A percentile compares a stretch with the other conserved stretches of the same genome.
These are phyloP conservation scores for Neurospora sp. DNA, from an alignment of 495 filamentous ascomycete genomes.

Conservation along the genomic window DNA sequence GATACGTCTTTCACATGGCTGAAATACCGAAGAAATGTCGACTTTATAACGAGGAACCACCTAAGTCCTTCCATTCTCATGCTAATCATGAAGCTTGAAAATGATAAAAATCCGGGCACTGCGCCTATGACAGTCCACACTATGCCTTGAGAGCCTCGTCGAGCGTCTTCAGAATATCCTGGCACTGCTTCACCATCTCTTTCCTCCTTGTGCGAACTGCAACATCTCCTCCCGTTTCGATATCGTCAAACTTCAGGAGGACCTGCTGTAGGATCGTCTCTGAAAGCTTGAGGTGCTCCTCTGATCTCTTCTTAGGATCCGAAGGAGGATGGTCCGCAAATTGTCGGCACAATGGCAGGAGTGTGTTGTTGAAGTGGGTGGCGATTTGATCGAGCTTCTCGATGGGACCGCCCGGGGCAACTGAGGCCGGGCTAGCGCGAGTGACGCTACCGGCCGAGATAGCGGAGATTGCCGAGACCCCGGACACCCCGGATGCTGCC, in stretches of 20 bases:
- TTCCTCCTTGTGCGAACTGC: slow-evolving; percentile 57
- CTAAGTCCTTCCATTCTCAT: neutral
- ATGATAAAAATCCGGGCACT: neutral
- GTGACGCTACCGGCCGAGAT: slow-evolving; percentile 3
- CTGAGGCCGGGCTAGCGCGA: slow-evolving; percentile 18
- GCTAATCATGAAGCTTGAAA: neutral
- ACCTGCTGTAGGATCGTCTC: slow-evolving; percentile 81
- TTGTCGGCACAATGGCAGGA: slow-evolving; percentile 55
- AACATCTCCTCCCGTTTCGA: slow-evolving; percentile 61
- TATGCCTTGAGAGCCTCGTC: slow-evolving; percentile 35
- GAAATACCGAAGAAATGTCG: neutral
- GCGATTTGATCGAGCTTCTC: slow-evolving; percentile 66
- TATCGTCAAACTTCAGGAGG: slow-evolving; percentile 73
- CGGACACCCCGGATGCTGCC: neutral
- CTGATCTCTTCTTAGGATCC: slow-evolving; percentile 60
- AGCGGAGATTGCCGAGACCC: slow-evolving; percentile 1
- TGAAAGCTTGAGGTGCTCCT: slow-evolving; percentile 68
- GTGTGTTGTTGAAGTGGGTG: slow-evolving; percentile 52
- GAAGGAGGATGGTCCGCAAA: slow-evolving; percentile 57
- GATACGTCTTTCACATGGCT: neutral
- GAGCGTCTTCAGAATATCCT: slow-evolving; percentile 51
- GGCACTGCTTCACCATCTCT: slow-evolving; percentile 66
- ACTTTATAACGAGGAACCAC: neutral
- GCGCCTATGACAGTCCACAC: neutral
- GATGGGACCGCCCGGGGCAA: slow-evolving; percentile 38